Conservation (phyloP, 2,329 filamentous ascomycete species). For the Plectosphaerella sp. region DNA sequence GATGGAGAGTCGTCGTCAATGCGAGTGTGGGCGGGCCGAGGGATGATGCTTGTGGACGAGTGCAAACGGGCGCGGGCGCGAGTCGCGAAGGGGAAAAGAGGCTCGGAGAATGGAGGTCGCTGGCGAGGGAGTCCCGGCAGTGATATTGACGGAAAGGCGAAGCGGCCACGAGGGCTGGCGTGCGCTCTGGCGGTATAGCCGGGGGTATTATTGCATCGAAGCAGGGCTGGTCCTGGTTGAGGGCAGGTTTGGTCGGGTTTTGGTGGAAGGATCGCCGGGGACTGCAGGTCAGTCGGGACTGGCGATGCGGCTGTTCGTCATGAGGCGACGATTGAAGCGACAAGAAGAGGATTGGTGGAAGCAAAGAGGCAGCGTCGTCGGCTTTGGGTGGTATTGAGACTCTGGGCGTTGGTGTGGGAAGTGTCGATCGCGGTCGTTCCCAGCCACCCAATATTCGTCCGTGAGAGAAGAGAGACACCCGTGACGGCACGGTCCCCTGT, state of each 20-base stretch:
- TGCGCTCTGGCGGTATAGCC: constrained; percentile 2
- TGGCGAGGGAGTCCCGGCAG: not conserved
- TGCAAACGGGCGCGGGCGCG: not conserved
- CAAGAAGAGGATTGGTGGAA: not conserved
- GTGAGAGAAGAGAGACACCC: too few relatives aligned
- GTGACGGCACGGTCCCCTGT: too few relatives aligned
- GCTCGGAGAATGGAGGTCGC: not conserved
- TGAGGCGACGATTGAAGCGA: not conserved
- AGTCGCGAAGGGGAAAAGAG: not conserved
- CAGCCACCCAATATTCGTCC: not conserved
- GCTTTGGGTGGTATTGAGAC: not conserved
- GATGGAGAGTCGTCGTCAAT: not conserved
- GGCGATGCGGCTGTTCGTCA: not conserved
- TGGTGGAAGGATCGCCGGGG: not conserved
- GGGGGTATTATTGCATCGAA: not conserved
- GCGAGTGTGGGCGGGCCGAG: not conserved
- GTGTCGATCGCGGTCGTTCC: not conserved
- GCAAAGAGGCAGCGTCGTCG: not conserved
- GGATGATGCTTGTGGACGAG: constrained; percentile 1
- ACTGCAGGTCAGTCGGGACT: not conserved
- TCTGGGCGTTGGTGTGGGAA: not conserved
- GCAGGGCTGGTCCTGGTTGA: constrained; percentile 2
- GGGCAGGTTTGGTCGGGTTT: not conserved
- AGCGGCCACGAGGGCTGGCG: not conserved
- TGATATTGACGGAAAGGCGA: not conserved